phyloP scores from a whole-genome alignment of 116 monocot genomes.

The Phalaenopsis hybrid region DNA sequence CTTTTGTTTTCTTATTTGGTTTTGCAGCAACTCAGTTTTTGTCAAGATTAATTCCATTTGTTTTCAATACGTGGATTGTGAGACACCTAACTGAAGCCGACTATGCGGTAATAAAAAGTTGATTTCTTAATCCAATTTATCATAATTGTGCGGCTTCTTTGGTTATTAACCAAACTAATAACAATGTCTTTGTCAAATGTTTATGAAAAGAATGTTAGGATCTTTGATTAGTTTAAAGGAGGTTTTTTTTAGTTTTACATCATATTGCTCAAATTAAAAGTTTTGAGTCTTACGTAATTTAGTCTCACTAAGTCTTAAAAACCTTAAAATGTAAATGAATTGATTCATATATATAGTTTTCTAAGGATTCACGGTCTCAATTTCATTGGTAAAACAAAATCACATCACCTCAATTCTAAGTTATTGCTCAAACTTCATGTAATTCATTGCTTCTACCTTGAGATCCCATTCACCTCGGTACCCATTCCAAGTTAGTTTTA shows the following conservation, averaged over 20 bases:
- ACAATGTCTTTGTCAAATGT: not conserved
- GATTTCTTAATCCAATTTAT: not conserved
- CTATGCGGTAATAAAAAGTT: conserved; percentile 37
- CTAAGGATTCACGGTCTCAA: not conserved
- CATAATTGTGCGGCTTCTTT: not conserved
- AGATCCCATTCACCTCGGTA: not conserved
- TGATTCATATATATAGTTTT: not conserved
- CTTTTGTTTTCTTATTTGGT: not conserved
- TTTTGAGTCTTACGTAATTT: not conserved
- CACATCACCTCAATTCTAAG: not conserved
- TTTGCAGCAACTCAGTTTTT: conserved; percentile 57
- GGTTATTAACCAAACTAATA: not conserved
- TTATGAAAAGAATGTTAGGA: not conserved
- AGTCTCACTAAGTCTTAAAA: not conserved
- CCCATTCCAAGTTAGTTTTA: not conserved
- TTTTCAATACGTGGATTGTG: conserved; percentile 62
- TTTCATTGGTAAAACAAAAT: not conserved
- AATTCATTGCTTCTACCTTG: not conserved
- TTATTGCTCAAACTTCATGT: not conserved
- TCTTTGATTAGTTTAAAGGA: not conserved
- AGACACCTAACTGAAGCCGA: conserved; percentile 49
- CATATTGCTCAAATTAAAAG: not conserved
- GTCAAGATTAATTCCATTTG: conserved; percentile 58
- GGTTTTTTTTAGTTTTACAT: not conserved
- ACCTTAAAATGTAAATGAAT: not conserved